A percentile compares a stretch with the other conserved stretches of the same genome.
phyloP scores from a whole-genome alignment of 305 asterid genomes.

The Fraxinus velutina region DNA sequence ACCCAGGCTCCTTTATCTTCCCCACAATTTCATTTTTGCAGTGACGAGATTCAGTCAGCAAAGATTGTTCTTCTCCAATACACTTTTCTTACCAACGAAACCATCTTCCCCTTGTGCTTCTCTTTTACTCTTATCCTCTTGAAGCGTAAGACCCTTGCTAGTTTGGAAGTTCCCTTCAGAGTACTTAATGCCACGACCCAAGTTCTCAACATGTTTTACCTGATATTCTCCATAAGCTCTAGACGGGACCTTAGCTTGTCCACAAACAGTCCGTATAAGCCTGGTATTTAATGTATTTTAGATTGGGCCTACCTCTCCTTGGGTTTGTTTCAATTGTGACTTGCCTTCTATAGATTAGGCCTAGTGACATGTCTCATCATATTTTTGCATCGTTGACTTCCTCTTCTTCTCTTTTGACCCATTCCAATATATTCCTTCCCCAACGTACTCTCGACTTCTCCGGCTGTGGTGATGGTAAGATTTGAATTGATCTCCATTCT shows the following conservation, averaged over 20 bases:
- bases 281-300: neutral
- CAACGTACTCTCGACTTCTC: too few species aligned
- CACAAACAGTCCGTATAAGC: slow-evolving; percentile 8
- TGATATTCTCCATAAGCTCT: slow-evolving; percentile 35
- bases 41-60: slow-evolving; percentile 34
- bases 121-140: slow-evolving; percentile 35
- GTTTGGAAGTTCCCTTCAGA: slow-evolving; percentile 47
- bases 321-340: neutral
- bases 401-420: too few species aligned
- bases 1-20: slow-evolving; percentile 40
- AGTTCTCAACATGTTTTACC: slow-evolving; percentile 43
- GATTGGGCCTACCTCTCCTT: neutral
- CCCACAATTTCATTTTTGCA: slow-evolving; percentile 43
- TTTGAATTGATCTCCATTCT: too few species aligned
- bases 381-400: too few species aligned
- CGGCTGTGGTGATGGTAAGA: too few species aligned
- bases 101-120: slow-evolving; percentile 43
- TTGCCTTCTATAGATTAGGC: neutral
- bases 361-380: too few species aligned
- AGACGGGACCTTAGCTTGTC: slow-evolving; percentile 31
- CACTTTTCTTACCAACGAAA: slow-evolving; percentile 39
- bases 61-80: slow-evolving; percentile 39
- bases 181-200: slow-evolving; percentile 41
- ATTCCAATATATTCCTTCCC: too few species aligned
- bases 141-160: slow-evolving; percentile 41